Evolutionary conservation across 2,329 filamentous ascomycete genomes (phyloP).

Genomic region (Fusarium bulbicola): DNA sequence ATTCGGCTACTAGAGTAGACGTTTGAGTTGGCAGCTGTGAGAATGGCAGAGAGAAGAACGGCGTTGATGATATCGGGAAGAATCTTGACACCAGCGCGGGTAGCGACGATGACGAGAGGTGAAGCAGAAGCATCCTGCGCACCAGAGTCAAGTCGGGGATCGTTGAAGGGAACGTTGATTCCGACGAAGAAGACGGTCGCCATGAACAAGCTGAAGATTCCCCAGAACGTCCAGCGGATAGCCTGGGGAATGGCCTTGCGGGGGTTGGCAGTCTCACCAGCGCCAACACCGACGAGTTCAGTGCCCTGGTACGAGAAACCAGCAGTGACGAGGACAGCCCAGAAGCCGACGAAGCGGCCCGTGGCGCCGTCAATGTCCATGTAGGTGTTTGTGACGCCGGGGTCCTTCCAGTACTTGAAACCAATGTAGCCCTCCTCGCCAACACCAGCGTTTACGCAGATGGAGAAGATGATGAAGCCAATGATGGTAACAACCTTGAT

Average conservation of each 20-base stretch:
- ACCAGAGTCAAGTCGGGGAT: conserved; percentile 60
- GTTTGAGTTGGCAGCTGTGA: conserved; percentile 81
- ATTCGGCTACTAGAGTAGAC: conserved; percentile 77
- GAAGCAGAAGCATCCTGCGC: conserved; percentile 69
- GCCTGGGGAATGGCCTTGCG: conserved; percentile 76
- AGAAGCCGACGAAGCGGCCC: conserved; percentile 75
- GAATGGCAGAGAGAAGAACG: conserved; percentile 79
- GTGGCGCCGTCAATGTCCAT: conserved; percentile 60
- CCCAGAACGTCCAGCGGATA: conserved; percentile 79
- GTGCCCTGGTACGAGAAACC: conserved; percentile 78
- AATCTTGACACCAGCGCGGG: conserved; percentile 69
- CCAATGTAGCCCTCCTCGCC: conserved; percentile 76
- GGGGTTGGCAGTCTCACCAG: conserved; percentile 78
- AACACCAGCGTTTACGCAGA: conserved; percentile 77
- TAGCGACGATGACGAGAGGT: conserved; percentile 69
- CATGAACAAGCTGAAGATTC: conserved; percentile 75
- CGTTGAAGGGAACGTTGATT: conserved; percentile 72
- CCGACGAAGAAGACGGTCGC: conserved; percentile 75
- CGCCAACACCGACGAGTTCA: conserved; percentile 81
- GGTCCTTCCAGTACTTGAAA: conserved; percentile 75
- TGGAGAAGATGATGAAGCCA: conserved; percentile 79
- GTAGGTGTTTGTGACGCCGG: conserved; percentile 73
- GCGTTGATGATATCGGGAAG: conserved; percentile 79
- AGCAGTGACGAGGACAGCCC: conserved; percentile 73
- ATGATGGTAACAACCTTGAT: conserved; percentile 81